phyloP scores from a whole-genome alignment of 2,329 filamentous ascomycete genomes.

The Cladosporium phlei region DNA sequence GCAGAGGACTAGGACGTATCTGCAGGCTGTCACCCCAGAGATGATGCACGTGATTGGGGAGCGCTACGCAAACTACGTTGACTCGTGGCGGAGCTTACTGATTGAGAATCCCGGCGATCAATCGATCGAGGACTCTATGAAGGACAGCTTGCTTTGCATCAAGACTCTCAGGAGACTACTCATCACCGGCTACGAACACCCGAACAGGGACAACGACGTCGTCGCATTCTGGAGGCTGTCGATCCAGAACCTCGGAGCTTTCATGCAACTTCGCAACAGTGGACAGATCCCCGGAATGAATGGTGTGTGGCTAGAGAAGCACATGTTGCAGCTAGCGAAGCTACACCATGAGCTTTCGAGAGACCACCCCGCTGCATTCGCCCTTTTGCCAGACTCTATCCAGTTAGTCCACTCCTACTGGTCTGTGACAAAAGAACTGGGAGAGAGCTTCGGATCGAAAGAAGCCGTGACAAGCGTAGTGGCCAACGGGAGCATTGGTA shows the following conservation, averaged over 20 bases:
- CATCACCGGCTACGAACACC: constrained; percentile 76
- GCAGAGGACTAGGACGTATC: constrained; percentile 65
- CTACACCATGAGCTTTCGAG: constrained; percentile 83
- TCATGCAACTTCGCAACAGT: constrained; percentile 54
- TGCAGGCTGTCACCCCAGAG: constrained; percentile 76
- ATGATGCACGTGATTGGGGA: constrained; percentile 73
- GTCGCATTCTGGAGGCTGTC: constrained; percentile 76
- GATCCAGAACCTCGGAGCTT: constrained; percentile 70
- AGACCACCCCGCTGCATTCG: constrained; percentile 75
- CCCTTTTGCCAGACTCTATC: constrained; percentile 72
- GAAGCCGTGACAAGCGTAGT: constrained; percentile 31
- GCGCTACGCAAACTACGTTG: constrained; percentile 70
- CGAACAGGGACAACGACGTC: constrained; percentile 71
- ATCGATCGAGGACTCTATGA: constrained; percentile 60
- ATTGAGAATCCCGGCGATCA: constrained; percentile 42
- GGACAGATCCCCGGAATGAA: constrained; percentile 13
- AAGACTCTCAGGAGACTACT: constrained; percentile 76
- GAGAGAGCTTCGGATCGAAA: constrained; percentile 63
- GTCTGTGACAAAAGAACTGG: constrained; percentile 71
- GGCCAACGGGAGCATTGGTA: constrained; percentile 38
- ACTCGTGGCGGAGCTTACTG: constrained; percentile 52
- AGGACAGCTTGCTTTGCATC: constrained; percentile 72
- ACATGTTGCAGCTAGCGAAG: constrained; percentile 85
- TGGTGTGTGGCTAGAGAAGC: constrained; percentile 64
- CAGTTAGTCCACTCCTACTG: constrained; percentile 78